Conservation (phyloP, 108 stramenopile species). For the Fragilariopsis cylindrus region DNA sequence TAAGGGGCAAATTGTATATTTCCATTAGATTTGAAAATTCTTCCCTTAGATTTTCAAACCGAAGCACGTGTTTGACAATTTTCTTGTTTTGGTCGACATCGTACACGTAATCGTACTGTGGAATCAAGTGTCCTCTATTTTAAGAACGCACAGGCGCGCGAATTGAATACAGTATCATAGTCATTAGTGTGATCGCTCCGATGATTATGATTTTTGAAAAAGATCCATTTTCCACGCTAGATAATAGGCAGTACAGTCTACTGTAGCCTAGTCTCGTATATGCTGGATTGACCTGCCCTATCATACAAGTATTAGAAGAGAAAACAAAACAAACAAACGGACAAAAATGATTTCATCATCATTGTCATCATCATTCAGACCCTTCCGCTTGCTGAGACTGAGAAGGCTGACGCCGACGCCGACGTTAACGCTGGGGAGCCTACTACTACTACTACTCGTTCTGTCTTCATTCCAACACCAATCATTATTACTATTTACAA, state of each 20-base stretch:
- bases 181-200: too few relatives aligned
- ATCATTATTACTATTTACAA: not conserved
- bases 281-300: too few relatives aligned
- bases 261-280: too few relatives aligned
- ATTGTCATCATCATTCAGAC: too few relatives aligned
- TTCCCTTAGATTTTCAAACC: constrained; percentile 34
- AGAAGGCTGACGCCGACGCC: not conserved
- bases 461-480: not conserved
- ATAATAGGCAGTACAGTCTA: too few relatives aligned
- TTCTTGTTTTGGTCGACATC: not conserved
- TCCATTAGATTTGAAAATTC: constrained; percentile 49
- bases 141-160: too few relatives aligned
- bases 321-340: too few relatives aligned
- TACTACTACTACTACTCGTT: not conserved
- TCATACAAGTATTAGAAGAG: too few relatives aligned
- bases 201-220: too few relatives aligned
- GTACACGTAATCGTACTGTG: constrained; percentile 31
- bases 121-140: constrained; percentile 25
- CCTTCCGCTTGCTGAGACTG: not conserved
- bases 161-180: too few relatives aligned
- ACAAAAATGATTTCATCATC: too few relatives aligned
- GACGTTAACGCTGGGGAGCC: not conserved
- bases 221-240: too few relatives aligned
- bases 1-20: constrained; percentile 14
- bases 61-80: constrained; percentile 29